A percentile compares a stretch with the other conserved stretches of the same genome.
Evolutionary conservation across 352 stramenopile genomes (phyloP).

Genomic region (Blastocystis sp.): DNA sequence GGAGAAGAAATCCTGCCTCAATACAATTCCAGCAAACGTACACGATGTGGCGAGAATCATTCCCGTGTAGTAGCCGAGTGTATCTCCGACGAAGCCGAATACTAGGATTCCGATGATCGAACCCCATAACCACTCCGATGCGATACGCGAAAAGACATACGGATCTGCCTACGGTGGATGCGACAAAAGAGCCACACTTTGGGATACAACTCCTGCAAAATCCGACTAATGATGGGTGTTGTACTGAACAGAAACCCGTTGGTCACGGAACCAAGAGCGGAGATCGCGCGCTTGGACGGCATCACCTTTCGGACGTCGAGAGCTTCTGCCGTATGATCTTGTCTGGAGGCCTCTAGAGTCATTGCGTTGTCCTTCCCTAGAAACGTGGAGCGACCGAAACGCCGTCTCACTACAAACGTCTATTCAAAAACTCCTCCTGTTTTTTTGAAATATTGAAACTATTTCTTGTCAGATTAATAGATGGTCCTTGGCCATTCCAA

Average conservation of each 20-base stretch:
- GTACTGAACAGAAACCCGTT: slow-evolving; percentile 48
- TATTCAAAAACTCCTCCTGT: too few species aligned
- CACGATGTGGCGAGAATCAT: slow-evolving; percentile 16
- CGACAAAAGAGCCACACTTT: neutral
- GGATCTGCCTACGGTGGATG: neutral
- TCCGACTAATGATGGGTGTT: slow-evolving; percentile 28
- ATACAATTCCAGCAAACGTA: neutral
- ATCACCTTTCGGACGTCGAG: neutral
- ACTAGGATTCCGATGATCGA: slow-evolving; percentile 43
- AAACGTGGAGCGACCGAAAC: too few species aligned
- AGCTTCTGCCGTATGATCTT: neutral
- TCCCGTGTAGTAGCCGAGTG: slow-evolving; percentile 32
- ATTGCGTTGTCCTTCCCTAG: neutral
- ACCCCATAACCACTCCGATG: slow-evolving; percentile 24
- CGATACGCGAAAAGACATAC: neutral
- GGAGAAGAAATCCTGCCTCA: neutral
- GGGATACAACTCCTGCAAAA: neutral
- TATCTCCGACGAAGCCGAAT: slow-evolving; percentile 31
- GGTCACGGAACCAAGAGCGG: neutral
- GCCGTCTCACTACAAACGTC: too few species aligned
- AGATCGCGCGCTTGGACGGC: neutral
- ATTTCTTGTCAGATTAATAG: too few species aligned
- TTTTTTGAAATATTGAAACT: too few species aligned
- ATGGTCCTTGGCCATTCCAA: too few species aligned
- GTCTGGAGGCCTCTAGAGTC: neutral